Evolutionary conservation across 2,329 filamentous ascomycete species (phyloP).

Genomic region (Raffaelea albimanens): DNA sequence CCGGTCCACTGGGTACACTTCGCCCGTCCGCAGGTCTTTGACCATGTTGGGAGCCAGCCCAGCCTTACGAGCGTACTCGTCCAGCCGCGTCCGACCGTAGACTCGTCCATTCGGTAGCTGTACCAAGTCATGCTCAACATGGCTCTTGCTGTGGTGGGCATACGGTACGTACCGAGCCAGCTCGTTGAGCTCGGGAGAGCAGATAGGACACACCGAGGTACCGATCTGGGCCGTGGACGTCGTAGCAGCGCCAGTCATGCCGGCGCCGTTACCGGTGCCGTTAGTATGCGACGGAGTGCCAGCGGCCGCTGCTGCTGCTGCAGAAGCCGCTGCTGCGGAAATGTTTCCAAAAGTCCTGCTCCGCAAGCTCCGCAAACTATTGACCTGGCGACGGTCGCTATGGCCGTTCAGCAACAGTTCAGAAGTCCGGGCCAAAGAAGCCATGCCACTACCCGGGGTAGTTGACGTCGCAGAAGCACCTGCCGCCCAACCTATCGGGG

Average conservation of each 20-base stretch:
- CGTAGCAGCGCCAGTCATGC: conserved; percentile 10
- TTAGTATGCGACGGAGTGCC: neutral
- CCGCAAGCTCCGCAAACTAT: no score
- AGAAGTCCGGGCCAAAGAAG: no score
- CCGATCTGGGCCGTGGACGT: conserved; percentile 15
- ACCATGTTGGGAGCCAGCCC: conserved; percentile 57
- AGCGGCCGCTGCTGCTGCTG: conserved; percentile 8
- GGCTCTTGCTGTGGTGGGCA: conserved; percentile 88
- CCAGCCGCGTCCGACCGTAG: conserved; percentile 66
- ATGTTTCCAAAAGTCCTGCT: no score
- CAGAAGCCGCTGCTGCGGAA: no score
- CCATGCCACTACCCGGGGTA: no score
- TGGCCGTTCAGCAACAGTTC: no score
- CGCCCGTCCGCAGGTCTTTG: conserved; percentile 69
- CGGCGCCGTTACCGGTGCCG: conserved; percentile 6
- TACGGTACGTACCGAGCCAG: conserved; percentile 84
- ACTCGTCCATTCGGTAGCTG: conserved; percentile 81
- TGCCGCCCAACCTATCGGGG: no score
- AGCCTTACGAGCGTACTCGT: conserved; percentile 70
- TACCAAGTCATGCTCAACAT: conserved; percentile 78
- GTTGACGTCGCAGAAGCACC: no score
- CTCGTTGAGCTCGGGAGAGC: conserved; percentile 88
- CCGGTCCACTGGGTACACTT: conserved; percentile 50
- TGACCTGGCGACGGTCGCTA: no score
- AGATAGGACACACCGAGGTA: conserved; percentile 70